These are phyloP conservation scores for Monosporascus sp. DNA, from an alignment of 2,329 filamentous ascomycete genomes.

Conservation along the genomic window DNA sequence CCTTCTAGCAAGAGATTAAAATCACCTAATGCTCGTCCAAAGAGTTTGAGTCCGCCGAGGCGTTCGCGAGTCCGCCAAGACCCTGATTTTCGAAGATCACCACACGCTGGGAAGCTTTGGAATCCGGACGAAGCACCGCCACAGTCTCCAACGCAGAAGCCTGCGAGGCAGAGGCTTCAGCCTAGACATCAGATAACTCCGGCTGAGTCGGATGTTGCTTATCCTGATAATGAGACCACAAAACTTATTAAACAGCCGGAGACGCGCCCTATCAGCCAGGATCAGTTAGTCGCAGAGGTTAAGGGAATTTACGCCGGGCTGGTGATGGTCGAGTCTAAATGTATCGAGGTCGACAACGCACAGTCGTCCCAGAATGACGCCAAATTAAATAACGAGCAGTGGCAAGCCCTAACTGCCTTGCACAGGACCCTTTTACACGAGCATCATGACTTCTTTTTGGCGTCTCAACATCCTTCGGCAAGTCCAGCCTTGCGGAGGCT, in stretches of 20 bases:
- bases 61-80: background rate
- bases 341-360: slow-evolving; percentile 73
- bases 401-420: slow-evolving; percentile 76
- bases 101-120: background rate
- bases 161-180: background rate
- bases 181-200: background rate
- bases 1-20: background rate
- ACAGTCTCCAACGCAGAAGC: background rate
- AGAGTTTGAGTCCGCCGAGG: background rate
- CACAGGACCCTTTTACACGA: slow-evolving; percentile 79
- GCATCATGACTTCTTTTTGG: slow-evolving; percentile 81
- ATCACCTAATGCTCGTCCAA: background rate
- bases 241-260: slow-evolving; percentile 22
- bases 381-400: slow-evolving; percentile 62
- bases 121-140: background rate
- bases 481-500: slow-evolving; percentile 61
- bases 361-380: slow-evolving; percentile 40
- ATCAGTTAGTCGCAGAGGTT: slow-evolving; percentile 75
- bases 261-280: slow-evolving; percentile 61
- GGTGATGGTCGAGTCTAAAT: slow-evolving; percentile 81
- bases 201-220: slow-evolving; percentile 4
- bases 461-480: slow-evolving; percentile 78
- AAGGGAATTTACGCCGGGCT: slow-evolving; percentile 79
- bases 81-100: background rate
- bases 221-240: slow-evolving; percentile 9